phyloP scores from a whole-genome alignment of 768 basidiomycete genomes.

The Amyloporia xantha region DNA sequence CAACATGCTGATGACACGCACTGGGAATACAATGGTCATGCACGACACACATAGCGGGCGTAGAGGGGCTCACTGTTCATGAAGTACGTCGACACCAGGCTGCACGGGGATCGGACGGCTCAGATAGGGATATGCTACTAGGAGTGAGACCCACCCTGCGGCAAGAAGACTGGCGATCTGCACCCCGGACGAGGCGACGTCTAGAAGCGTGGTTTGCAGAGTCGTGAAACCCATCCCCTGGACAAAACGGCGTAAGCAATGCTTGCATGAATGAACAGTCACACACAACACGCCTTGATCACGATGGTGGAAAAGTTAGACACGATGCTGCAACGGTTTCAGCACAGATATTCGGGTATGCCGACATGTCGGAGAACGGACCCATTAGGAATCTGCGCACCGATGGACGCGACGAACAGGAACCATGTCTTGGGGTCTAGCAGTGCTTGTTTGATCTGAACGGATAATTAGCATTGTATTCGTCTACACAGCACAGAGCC shows the following conservation, averaged over 20 bases:
- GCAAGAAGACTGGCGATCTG: slow-evolving; percentile 11
- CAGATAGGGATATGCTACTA: neutral
- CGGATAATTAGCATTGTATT: neutral
- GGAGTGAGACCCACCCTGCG: slow-evolving; percentile 11
- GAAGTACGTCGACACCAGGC: slow-evolving; percentile 12
- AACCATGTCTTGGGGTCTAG: slow-evolving; percentile 31
- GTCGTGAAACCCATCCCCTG: slow-evolving; percentile 17
- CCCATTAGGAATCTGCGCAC: slow-evolving; percentile 30
- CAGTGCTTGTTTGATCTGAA: slow-evolving; percentile 11
- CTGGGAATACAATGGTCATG: neutral
- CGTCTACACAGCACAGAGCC: neutral
- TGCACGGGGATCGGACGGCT: neutral
- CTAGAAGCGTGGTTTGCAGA: slow-evolving; percentile 13
- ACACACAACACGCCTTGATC: slow-evolving; percentile 18
- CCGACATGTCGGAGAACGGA: no score
- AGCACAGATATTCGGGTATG: neutral
- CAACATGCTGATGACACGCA: slow-evolving; percentile 11
- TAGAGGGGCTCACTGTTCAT: slow-evolving; percentile 11
- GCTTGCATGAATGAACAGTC: neutral
- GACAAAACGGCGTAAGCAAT: neutral
- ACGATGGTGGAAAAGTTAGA: slow-evolving; percentile 20
- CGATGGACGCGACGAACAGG: slow-evolving; percentile 26
- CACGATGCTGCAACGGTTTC: slow-evolving; percentile 5
- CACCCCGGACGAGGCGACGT: slow-evolving; percentile 10
- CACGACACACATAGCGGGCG: neutral